These are phyloP conservation scores for Chloris gayana DNA, from an alignment of 176 grass and related monocot genomes.

Conservation along the genomic window DNA sequence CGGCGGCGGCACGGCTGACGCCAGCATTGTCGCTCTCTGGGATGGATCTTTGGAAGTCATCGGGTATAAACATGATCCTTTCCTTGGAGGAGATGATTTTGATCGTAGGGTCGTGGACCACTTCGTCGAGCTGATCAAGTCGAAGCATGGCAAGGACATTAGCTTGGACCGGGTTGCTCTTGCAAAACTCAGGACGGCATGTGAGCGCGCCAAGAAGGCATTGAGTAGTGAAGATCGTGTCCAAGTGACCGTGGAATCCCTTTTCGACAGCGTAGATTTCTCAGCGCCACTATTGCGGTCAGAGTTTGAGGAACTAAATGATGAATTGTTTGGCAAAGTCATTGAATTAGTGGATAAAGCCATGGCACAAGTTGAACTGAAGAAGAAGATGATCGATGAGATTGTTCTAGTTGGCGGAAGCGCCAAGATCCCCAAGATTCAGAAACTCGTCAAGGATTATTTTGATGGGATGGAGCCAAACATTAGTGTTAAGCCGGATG, in stretches of 20 bases:
- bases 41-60: not conserved
- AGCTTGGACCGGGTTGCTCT: not conserved
- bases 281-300: not conserved
- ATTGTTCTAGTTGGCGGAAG: constrained; percentile 15
- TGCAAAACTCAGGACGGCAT: not conserved
- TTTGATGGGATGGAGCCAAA: not conserved
- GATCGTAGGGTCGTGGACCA: not conserved
- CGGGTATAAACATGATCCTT: not conserved
- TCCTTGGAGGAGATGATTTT: constrained; percentile 29
- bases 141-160: constrained; percentile 18
- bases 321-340: not conserved
- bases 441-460: constrained; percentile 11
- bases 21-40: not conserved
- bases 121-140: constrained; percentile 12
- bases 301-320: constrained; percentile 21
- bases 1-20: constrained; percentile 19
- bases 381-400: constrained; percentile 10
- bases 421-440: constrained; percentile 22
- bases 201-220: constrained; percentile 38
- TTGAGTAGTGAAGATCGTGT: constrained; percentile 5
- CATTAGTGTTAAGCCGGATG: constrained; percentile 1
- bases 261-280: not conserved
- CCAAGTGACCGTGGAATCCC: not conserved
- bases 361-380: not conserved
- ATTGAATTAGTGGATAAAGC: not conserved